Evolutionary conservation across 768 basidiomycete genomes (phyloP).

Genomic region (Tulasnella calospora): DNA sequence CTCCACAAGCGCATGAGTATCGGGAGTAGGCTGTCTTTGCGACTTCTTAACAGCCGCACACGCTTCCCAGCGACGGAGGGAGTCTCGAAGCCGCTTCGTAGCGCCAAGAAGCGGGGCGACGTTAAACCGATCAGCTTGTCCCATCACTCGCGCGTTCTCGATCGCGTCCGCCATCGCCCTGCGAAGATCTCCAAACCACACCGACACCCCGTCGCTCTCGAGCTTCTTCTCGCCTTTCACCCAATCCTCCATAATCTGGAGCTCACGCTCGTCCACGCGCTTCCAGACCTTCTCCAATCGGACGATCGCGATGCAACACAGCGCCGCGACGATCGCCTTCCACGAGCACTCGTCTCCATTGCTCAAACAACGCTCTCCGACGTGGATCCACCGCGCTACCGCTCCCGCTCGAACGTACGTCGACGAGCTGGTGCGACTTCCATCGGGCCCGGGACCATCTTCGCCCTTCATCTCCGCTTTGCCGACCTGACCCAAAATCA

Average conservation of each 20-base stretch:
- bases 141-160: conserved; percentile 28
- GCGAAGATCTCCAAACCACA: conserved; percentile 65
- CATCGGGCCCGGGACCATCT: background rate
- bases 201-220: conserved; percentile 49
- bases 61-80: background rate
- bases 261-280: conserved; percentile 53
- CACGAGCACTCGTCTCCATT: conserved; percentile 76
- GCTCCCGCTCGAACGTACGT: conserved; percentile 70
- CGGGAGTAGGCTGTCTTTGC: background rate
- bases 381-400: conserved; percentile 63
- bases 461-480: conserved; percentile 30
- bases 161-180: conserved; percentile 47
- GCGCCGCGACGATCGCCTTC: conserved; percentile 63
- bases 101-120: background rate
- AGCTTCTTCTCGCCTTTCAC: conserved; percentile 40
- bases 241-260: conserved; percentile 63
- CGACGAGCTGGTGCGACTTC: conserved; percentile 22
- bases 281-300: conserved; percentile 77
- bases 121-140: background rate
- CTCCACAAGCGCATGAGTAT: conserved; percentile 14
- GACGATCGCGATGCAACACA: conserved; percentile 70
- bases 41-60: background rate
- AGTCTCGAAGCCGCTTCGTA: background rate
- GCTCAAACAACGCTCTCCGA: conserved; percentile 68
- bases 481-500: conserved; percentile 61